Base-by-base conservation (phyloP, 345 rosid species). In the Euphorbia tirucalli region DNA sequence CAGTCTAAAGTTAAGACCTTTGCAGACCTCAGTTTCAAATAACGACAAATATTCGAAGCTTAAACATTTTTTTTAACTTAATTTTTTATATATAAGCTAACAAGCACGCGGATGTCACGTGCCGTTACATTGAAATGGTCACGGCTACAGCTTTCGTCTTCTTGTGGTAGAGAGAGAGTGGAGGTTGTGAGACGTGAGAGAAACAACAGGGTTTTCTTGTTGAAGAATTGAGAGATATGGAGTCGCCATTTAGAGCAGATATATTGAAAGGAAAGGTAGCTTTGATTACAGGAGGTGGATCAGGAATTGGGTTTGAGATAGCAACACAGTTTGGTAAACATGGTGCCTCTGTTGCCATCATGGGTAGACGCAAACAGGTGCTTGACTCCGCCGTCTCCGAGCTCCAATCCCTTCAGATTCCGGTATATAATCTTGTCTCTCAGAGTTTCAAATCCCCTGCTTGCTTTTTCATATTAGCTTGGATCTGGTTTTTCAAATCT, bases 221-320 rank as follows among this genome's bases (percentile, higher is more conserved):
- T 22, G 1, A 52, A 15, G 22, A 43, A 25, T 24, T 25, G 10
- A 18, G 27, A 48, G 37, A 0, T 65, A 67, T 68, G 75, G 85
- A 81, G 80, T 83, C 85, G n/a, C 89, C 89, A 14, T 86, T 82
- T 75, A 84, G 74, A 71, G 63, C 66, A 11, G 82, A 82, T 27
- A 67, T 78, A 37, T 37, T 84, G 73, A 80, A 66, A 73, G 86
- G 86, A 56, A 83, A 86, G 62, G 89, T 83, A 31, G 89, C 79
- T n/a, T 59, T 86, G 65, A 65, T 86, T 61, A 86, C 87, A 0
- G 87, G 87, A 66, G 89, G 87, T 7, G 87, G 81, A 0, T 86
- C 89, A 0, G 87, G 88, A 44, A 86, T 86, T 35, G 89, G 87
- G 11, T 82, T 73, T 52, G 89, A 82, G 77, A 74, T 82, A 46